Evolutionary conservation across 805 yeast genomes (phyloP), one percentile per base, ranked within the genome.

Genomic region (Ogataea dorogensis): DNA sequence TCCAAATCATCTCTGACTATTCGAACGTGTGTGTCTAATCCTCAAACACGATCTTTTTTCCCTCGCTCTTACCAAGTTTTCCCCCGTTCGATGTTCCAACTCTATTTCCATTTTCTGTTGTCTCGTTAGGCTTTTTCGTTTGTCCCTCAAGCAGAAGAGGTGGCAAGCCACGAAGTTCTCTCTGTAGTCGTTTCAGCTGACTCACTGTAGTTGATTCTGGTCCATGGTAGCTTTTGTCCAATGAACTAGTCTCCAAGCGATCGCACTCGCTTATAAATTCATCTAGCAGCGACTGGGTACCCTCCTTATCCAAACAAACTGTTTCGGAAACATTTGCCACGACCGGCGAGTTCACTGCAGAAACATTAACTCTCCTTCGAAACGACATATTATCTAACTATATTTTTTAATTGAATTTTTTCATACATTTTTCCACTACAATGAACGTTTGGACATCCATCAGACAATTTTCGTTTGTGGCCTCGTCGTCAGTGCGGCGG

Each of bases 341-440:
- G 1, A 72, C 69, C 7, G 81, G 79, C 2, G 68, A 60, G 38
- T 72, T 71, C 17, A 74, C 67, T 1, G 74, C 70, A 5, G 71
- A 64, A 17, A 66, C 65, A 11, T 58, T 51, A 19, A 52, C 59
- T 54, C 74, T 67, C 54, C 62, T 68, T 18, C 67, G 65, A 40
- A 71, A 67, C 27, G 56, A 33, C 32, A 29, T 24, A 24, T 19
- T 38, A 19, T 35, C 21, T 30, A 18, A 19, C 14, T 38, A 26
- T 23, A 28, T 34, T 34, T 27, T 17, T 28, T 22, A 7, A 16
- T 13, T 15, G 13, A 15, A 22, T 22, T 30, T 30, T 24, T 19
- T 13, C 10, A 18, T 24, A 16, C 17, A 27, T 27, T 26, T 33
- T 26, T 26, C 20, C 12, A 17, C 14, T 31, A 19, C 13, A 25